Percentiles rank a stretch among this genome's conserved stretches.
phyloP scores from a whole-genome alignment of 1,139 yeast species.

The Taphrina flavorubra region DNA sequence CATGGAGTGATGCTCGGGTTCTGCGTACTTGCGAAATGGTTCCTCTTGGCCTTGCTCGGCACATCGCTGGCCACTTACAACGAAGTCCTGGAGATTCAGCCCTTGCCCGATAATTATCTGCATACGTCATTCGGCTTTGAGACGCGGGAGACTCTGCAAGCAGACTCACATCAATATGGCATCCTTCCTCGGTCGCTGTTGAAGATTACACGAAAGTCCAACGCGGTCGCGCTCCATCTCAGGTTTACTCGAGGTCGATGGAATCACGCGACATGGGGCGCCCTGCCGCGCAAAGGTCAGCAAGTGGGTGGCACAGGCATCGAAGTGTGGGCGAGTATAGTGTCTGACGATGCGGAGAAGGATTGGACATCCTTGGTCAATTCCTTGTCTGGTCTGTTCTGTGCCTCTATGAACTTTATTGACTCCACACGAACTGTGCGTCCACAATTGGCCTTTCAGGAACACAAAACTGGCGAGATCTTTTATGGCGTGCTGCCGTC shows the following conservation, averaged over 20 bases:
- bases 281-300: slow-evolving; percentile 72
- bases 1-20: neutral
- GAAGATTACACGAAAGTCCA: slow-evolving; percentile 71
- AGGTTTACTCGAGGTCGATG: slow-evolving; percentile 95
- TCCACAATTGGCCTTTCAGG: slow-evolving; percentile 62
- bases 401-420: slow-evolving; percentile 91
- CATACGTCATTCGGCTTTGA: slow-evolving; percentile 43
- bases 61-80: slow-evolving; percentile 34
- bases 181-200: slow-evolving; percentile 82
- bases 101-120: slow-evolving; percentile 34
- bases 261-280: slow-evolving; percentile 90
- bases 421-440: slow-evolving; percentile 78
- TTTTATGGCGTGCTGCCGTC: slow-evolving; percentile 89
- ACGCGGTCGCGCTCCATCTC: slow-evolving; percentile 76
- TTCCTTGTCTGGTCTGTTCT: slow-evolving; percentile 85
- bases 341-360: slow-evolving; percentile 50
- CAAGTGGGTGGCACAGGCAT: slow-evolving; percentile 94
- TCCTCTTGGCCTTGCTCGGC: neutral
- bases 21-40: neutral
- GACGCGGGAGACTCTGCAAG: slow-evolving; percentile 61
- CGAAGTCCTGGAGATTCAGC: slow-evolving; percentile 36
- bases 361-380: slow-evolving; percentile 77
- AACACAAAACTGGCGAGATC: slow-evolving; percentile 49
- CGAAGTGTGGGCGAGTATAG: slow-evolving; percentile 83
- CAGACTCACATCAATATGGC: slow-evolving; percentile 60